Base-by-base conservation (phyloP, 495 filamentous ascomycete species). In the Aspergillus sclerotiicarbonarius region DNA sequence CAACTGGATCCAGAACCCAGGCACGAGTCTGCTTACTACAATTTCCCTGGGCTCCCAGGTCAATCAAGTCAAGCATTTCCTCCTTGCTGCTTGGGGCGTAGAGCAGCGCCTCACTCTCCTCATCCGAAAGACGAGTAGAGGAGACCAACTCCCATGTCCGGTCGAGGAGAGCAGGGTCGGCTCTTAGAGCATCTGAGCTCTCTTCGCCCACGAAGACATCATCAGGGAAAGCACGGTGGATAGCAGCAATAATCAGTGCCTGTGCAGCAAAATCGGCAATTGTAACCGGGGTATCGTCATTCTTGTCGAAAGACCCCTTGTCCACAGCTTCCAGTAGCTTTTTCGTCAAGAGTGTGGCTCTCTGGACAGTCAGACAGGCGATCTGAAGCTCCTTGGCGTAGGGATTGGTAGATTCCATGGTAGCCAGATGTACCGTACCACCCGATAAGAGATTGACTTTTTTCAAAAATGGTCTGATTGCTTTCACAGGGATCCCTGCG, bases 1-100 rank as follows among this genome's bases (percentile, higher is more conserved):
- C 87, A 46, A 90, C 87, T 0, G 87, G 87, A 64, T 90, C 87
- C 33, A 90, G 79, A 4, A 87, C 82, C 86, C 86, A 90, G 1
- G 80, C 72, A 4, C 80, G 67, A 3, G 73, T 68, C 1, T 72
- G 69, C 0, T 61, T 63, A 1, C 68, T 64, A 15, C 76, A 74
- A 9, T 65, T 68, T 2, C 77, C 80, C 44, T 70, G 69, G 1
- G 79, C 79, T 31, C 85, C 85, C 46, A 80, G 71, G 65, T 89
- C 86, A 61, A 90, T 87, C 51, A 83, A 61, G 15, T 79, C 61
- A 35, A 87, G 80, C 75, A 89, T 80, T 55, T 83, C 76, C 31
- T 84, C 80, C 13, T 72, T 71, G 12, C 74, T 72, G 32, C 59
- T 43, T 6, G 84, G 82, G 0, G 71, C 62, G 8, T 69, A 69